Percentiles rank a stretch among this genome's conserved stretches.
These are phyloP conservation scores for Vigna trinervia DNA, from an alignment of 306 rosid species.

Conservation along the genomic window DNA sequence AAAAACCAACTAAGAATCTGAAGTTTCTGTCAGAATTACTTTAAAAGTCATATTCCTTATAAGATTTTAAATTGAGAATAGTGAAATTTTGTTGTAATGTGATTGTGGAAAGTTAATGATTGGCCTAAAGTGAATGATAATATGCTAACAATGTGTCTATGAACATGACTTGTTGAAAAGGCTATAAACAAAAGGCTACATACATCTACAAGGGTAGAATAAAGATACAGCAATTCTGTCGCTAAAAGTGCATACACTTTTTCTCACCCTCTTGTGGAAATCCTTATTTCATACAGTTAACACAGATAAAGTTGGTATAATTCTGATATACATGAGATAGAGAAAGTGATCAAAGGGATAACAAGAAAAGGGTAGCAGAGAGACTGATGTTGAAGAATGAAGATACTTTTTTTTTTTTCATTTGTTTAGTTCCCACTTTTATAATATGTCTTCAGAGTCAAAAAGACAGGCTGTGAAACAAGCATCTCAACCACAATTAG, in stretches of 20 bases:
- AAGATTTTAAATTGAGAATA: no score
- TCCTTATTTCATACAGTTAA: background rate
- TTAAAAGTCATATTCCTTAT: background rate
- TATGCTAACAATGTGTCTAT: conserved; percentile 37
- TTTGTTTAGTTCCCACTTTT: conserved; percentile 1
- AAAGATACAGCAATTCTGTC: conserved; percentile 14
- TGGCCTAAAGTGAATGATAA: conserved; percentile 38
- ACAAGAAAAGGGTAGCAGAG: background rate
- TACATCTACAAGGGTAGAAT: background rate
- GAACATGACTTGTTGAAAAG: conserved; percentile 42
- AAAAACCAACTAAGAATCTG: no score
- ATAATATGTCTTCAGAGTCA: conserved; percentile 50
- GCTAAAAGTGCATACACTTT: conserved; percentile 25
- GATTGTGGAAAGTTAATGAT: conserved; percentile 37
- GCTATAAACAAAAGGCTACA: conserved; percentile 39
- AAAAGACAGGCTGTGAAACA: conserved; percentile 58
- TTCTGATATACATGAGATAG: background rate
- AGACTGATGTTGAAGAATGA: conserved; percentile 7
- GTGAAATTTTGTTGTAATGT: no score
- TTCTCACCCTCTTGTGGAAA: conserved; percentile 18
- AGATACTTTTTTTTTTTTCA: background rate
- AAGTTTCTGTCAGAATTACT: background rate
- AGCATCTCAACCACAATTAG: conserved; percentile 50
- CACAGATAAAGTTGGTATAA: background rate
- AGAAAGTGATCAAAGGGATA: conserved; percentile 14